A percentile compares a stretch with the other conserved stretches of the same genome.
Evolutionary conservation across 2,329 filamentous ascomycete species (phyloP).

Genomic region (Pseudopyricularia cyperi): DNA sequence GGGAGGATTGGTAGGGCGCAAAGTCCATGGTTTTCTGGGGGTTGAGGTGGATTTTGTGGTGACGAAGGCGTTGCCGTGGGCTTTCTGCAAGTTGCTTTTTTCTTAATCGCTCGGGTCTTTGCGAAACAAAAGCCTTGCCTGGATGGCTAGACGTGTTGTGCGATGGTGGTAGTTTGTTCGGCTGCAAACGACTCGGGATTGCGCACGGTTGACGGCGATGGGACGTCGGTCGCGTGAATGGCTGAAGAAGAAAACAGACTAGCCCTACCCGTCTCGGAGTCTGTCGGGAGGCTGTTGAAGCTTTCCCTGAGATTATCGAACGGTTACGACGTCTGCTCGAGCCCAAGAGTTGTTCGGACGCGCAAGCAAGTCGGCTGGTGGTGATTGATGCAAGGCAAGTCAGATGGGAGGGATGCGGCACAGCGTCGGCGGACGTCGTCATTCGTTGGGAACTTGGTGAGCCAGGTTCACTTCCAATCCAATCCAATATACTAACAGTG

Average conservation of each 20-base stretch:
- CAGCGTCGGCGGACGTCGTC: not conserved
- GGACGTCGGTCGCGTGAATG: too few species aligned
- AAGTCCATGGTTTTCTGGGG: slow-evolving; percentile 86
- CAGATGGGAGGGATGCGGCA: not conserved
- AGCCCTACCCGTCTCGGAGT: too few species aligned
- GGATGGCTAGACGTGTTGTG: not conserved
- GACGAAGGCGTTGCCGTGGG: not conserved
- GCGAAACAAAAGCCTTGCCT: not conserved
- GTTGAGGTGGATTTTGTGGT: not conserved
- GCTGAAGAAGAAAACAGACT: not conserved
- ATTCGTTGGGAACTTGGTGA: not conserved
- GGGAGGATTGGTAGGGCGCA: slow-evolving; percentile 89
- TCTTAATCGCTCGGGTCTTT: not conserved
- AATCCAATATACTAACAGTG: not conserved
- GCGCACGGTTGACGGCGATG: too few species aligned
- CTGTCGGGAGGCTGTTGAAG: not conserved
- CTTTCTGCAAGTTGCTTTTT: not conserved
- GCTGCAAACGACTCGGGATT: too few species aligned
- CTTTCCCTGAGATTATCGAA: not conserved
- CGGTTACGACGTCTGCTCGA: not conserved
- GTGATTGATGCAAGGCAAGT: not conserved
- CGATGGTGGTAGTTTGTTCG: too few species aligned
- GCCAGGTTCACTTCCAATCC: not conserved
- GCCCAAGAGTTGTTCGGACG: not conserved
- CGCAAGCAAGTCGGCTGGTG: not conserved